These are phyloP conservation scores for Solanum paucissectum DNA, from an alignment of 257 asterid genomes.

Conservation along the genomic window DNA sequence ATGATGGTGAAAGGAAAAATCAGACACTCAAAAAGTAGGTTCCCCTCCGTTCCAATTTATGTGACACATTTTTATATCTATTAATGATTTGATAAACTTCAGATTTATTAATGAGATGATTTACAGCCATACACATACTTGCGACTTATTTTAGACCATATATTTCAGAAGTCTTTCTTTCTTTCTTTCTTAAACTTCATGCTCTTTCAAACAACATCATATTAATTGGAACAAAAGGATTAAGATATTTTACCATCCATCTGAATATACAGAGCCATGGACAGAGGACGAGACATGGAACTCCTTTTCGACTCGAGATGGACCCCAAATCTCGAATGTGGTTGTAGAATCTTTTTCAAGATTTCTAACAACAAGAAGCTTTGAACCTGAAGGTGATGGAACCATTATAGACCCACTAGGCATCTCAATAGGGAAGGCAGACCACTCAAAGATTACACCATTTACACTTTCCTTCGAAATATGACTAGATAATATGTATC, in stretches of 20 bases:
- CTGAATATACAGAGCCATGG: conserved; percentile 81
- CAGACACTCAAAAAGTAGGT: background rate
- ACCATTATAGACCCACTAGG: conserved; percentile 53
- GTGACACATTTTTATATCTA: background rate
- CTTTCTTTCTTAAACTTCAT: background rate
- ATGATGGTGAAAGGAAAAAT: background rate
- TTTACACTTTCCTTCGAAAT: conserved; percentile 23
- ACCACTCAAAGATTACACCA: conserved; percentile 60
- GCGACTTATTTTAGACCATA: background rate
- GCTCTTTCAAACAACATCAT: background rate
- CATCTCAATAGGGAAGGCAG: conserved; percentile 79
- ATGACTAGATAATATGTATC: conserved; percentile 54
- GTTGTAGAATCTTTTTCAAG: conserved; percentile 70
- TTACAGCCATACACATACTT: background rate
- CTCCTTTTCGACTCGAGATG: conserved; percentile 66
- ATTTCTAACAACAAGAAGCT: conserved; percentile 66
- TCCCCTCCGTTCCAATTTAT: background rate
- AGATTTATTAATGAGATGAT: background rate
- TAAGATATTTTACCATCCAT: conserved; percentile 64
- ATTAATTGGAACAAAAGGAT: background rate
- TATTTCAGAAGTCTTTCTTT: background rate
- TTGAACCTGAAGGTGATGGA: conserved; percentile 93
- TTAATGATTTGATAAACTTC: background rate
- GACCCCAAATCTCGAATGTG: conserved; percentile 80
- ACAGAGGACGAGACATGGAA: conserved; percentile 46